Base-by-base conservation (phyloP, 208 protist species). In the Leishmania guyanensis region DNA sequence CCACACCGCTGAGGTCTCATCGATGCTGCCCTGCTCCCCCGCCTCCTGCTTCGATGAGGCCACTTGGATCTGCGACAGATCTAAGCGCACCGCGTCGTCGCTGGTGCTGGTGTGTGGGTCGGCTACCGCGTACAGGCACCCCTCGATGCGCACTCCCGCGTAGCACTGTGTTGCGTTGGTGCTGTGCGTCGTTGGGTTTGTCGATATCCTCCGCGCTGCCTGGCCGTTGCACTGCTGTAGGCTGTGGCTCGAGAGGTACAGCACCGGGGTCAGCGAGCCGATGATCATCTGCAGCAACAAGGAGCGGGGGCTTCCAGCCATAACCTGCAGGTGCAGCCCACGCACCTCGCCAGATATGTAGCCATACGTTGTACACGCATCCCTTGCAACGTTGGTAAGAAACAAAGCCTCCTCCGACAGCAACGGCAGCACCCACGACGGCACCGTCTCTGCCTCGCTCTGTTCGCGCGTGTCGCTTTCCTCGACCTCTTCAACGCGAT, bases 281-380 rank as follows among this genome's bases (percentile, higher is more conserved):
- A 97, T 71, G 33, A 97, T 88, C 78, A 91, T 84, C 78, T 89
- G 85, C 80, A 97, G 86, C 70, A 97, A 71, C 69, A 92, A 68
- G 77, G 85, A 78, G 53, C 94, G 91, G 10, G 92, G 82, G 17
- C 81, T 77, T 69, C 87, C 88, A 10, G 58, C 29, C n/a, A 83
- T 78, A 51, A 82, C 86, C 77, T 94, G 95, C 16, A 90, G 39
- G 75, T 95, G 92, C 46, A 93, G n/a, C n/a, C 93, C 93, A 54
- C 92, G 92, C 72, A 97, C 78, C 72, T 90, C 87, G 26, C 88
- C 89, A 10, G 92, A 89, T 39, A 91, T 85, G 86, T 94, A 94
- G 36, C 93, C 93, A 77, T 95, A 95, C 33, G 68, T 68, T 0
- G 78, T 73, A 71, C 90, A 95, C 10, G 86, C 78, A 56, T 86